Percentiles rank a stretch among this genome's conserved stretches.
Evolutionary conservation across 257 asterid species (phyloP).

Genomic region (Solanum pinnatisectum): DNA sequence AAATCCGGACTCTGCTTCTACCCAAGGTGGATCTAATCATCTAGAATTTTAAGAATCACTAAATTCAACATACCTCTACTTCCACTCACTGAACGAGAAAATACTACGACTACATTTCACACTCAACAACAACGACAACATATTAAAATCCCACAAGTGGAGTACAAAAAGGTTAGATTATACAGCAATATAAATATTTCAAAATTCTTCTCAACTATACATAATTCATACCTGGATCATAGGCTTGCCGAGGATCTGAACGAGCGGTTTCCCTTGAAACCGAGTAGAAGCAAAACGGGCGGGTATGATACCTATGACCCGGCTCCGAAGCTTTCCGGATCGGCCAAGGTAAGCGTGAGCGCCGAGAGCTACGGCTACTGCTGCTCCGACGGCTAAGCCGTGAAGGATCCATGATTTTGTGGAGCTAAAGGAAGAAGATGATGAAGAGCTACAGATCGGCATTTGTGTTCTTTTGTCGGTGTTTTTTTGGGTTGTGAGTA

Average conservation of each 20-base stretch:
- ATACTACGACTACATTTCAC: not conserved
- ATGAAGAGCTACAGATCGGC: constrained; percentile 33
- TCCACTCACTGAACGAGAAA: not conserved
- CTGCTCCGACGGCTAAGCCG: constrained; percentile 44
- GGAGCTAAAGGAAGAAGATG: constrained; percentile 26
- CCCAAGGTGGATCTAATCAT: not conserved
- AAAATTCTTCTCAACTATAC: not conserved
- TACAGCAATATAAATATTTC: not conserved
- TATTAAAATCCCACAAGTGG: not conserved
- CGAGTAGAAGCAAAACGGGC: constrained; percentile 94
- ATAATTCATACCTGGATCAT: constrained; percentile 65
- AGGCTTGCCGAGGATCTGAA: constrained; percentile 83
- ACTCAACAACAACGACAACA: not conserved
- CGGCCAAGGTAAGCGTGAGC: constrained; percentile 49
- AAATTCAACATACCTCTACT: not conserved
- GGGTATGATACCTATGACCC: constrained; percentile 88
- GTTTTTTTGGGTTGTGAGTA: not conserved
- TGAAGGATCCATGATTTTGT: constrained; percentile 46
- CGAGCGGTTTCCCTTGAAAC: constrained; percentile 81
- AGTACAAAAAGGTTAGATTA: not conserved
- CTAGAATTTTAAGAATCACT: not conserved
- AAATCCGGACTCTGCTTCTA: not conserved
- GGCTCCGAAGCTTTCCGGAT: constrained; percentile 51
- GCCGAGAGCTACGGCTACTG: constrained; percentile 53
- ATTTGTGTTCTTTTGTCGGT: constrained; percentile 3